A percentile compares a stretch with the other conserved stretches of the same genome.
Conservation (phyloP, 805 yeast genomes). For the Torulaspora quercuum region DNA sequence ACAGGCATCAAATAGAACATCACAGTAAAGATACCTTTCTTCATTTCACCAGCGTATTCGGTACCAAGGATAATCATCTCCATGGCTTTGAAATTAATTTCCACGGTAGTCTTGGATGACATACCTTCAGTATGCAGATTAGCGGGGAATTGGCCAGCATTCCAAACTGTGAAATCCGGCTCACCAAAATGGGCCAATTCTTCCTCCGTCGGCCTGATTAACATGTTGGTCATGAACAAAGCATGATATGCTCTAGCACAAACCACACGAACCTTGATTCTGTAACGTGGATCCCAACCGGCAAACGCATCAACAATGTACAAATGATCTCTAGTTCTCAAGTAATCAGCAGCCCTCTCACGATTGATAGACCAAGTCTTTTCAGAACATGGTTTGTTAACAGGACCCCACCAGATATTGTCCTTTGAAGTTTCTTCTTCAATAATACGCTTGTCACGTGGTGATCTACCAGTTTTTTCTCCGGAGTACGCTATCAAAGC, state of each 20-base stretch:
- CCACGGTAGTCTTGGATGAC: conserved; percentile 95
- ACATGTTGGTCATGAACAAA: conserved; percentile 95
- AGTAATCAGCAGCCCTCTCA: conserved; percentile 94
- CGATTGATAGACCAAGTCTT: conserved; percentile 93
- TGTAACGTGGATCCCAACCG: conserved; percentile 98
- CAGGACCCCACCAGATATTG: conserved; percentile 99
- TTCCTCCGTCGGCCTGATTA: conserved; percentile 89
- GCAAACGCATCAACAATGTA: conserved; percentile 96
- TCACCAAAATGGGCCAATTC: conserved; percentile 88
- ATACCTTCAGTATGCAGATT: conserved; percentile 93
- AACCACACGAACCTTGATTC: conserved; percentile 90
- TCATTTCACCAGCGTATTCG: conserved; percentile 99
- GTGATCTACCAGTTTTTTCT: conserved; percentile 94
- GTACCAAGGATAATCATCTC: conserved; percentile 99
- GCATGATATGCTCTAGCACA: conserved; percentile 99
- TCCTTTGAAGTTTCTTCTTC: conserved; percentile 84
- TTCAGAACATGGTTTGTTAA: conserved; percentile 89
- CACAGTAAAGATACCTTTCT: conserved; percentile 97
- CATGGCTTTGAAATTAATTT: conserved; percentile 94
- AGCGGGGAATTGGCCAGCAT: conserved; percentile 99
- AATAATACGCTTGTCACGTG: conserved; percentile 96
- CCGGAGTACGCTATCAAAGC: conserved; percentile 96
- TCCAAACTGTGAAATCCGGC: conserved; percentile 97
- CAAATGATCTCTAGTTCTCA: conserved; percentile 91
- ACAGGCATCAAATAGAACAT: conserved; percentile 99